Conservation (phyloP, 768 basidiomycete genomes). For the Boletus bicolor region DNA sequence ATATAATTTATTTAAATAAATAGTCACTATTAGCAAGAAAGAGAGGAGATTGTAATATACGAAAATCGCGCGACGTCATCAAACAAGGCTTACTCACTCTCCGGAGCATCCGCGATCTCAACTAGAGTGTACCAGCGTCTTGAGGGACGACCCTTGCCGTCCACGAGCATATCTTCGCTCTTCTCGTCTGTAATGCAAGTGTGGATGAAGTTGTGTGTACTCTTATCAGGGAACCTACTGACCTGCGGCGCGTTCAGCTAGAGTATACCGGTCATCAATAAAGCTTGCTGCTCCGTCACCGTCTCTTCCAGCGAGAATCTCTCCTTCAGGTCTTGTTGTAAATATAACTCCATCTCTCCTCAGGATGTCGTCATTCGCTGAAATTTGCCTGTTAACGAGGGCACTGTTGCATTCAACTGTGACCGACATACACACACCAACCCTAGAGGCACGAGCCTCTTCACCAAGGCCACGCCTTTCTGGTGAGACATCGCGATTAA, state of each 20-base stretch:
- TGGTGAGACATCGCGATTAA: background rate
- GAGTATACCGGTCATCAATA: background rate
- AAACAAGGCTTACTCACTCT: background rate
- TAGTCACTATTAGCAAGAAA: background rate
- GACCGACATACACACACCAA: conserved; percentile 1
- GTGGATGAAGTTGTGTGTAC: background rate
- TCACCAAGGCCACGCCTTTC: background rate
- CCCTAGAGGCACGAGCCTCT: background rate
- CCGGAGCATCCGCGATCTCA: background rate
- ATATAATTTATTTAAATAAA: background rate
- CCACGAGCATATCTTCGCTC: background rate
- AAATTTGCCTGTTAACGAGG: background rate
- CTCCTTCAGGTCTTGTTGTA: background rate
- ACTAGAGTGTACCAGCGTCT: conserved; percentile 10
- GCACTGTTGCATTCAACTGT: background rate
- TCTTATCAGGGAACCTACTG: background rate
- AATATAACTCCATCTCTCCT: background rate
- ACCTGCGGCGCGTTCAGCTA: conserved; percentile 1
- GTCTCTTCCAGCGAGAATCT: background rate
- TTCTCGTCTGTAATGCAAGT: background rate
- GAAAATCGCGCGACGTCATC: background rate
- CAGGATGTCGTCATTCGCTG: background rate
- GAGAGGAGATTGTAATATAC: background rate
- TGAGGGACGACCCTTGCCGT: background rate
- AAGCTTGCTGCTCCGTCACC: background rate